Evolutionary conservation across 805 yeast genomes (phyloP).

Genomic region (Starmera pachycereana): DNA sequence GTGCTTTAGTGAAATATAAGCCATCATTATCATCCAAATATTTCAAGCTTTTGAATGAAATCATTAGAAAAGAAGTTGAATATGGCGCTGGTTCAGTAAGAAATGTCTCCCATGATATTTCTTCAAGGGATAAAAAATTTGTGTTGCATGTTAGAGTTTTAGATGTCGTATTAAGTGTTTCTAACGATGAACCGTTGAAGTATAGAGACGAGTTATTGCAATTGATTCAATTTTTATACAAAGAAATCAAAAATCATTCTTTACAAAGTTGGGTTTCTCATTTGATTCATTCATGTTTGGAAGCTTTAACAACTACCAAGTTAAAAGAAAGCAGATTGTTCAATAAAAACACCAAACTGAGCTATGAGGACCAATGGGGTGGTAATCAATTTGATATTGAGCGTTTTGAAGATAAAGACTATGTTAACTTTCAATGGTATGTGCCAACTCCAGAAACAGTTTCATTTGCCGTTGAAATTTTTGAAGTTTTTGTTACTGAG

Average conservation of each 20-base stretch:
- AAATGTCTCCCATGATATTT: constrained; percentile 47
- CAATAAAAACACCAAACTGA: constrained; percentile 30
- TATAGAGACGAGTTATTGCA: constrained; percentile 35
- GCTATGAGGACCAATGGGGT: constrained; percentile 56
- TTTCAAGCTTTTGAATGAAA: constrained; percentile 21
- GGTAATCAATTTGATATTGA: constrained; percentile 48
- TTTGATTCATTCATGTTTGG: constrained; percentile 56
- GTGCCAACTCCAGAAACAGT: constrained; percentile 49
- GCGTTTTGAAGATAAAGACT: constrained; percentile 34
- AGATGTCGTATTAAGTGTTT: constrained; percentile 60
- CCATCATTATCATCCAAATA: constrained; percentile 13
- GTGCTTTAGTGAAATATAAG: constrained; percentile 58
- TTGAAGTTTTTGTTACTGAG: constrained; percentile 35
- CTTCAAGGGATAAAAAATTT: constrained; percentile 70
- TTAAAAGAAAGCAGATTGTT: constrained; percentile 45
- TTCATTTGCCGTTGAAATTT: constrained; percentile 48
- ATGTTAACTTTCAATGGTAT: constrained; percentile 64
- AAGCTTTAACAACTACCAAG: constrained; percentile 52
- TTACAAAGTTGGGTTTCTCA: constrained; percentile 50
- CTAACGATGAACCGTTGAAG: constrained; percentile 39
- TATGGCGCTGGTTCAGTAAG: constrained; percentile 78
- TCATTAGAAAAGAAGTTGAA: constrained; percentile 53
- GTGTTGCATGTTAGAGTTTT: constrained; percentile 62
- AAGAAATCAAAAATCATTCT: constrained; percentile 35
- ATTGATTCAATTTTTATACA: constrained; percentile 19